Conservation (phyloP, 768 basidiomycete genomes). For the Amanita exitialis region DNA sequence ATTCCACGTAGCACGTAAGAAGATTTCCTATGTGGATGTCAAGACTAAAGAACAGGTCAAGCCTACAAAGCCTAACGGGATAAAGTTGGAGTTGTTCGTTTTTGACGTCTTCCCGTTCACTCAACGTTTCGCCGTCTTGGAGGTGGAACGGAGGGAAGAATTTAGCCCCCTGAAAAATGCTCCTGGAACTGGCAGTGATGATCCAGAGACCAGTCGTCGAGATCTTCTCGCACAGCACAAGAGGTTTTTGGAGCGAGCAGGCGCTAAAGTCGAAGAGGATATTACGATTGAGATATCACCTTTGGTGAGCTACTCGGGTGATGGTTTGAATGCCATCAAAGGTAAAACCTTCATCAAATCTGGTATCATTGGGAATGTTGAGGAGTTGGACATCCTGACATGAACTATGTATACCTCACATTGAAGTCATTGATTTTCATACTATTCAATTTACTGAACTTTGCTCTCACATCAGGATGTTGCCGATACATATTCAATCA, state of each 20-base stretch:
- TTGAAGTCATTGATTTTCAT: neutral
- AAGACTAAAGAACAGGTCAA: slow-evolving; percentile 60
- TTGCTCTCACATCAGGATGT: neutral
- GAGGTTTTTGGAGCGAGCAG: slow-evolving; percentile 73
- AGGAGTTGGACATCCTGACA: slow-evolving; percentile 63
- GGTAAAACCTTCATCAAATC: slow-evolving; percentile 74
- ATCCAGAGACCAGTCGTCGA: slow-evolving; percentile 81
- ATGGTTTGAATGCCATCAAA: slow-evolving; percentile 72
- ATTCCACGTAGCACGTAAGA: slow-evolving; percentile 97
- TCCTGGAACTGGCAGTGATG: slow-evolving; percentile 83
- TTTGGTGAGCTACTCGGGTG: slow-evolving; percentile 82
- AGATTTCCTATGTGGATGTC: slow-evolving; percentile 80
- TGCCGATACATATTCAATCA: neutral
- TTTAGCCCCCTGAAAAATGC: slow-evolving; percentile 98
- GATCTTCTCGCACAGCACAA: slow-evolving; percentile 85
- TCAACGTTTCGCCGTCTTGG: slow-evolving; percentile 72
- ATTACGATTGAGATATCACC: slow-evolving; percentile 91
- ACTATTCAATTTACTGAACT: neutral
- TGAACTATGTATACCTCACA: slow-evolving; percentile 19
- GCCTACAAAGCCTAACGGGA: slow-evolving; percentile 88
- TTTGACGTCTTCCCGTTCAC: slow-evolving; percentile 98
- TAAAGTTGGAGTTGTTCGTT: slow-evolving; percentile 98
- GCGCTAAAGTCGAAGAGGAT: slow-evolving; percentile 60
- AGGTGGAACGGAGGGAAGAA: slow-evolving; percentile 81
- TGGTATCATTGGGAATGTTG: slow-evolving; percentile 53